Base-by-base conservation (phyloP, 2,329 filamentous ascomycete genomes). In the Fusarium nisikadoi region DNA sequence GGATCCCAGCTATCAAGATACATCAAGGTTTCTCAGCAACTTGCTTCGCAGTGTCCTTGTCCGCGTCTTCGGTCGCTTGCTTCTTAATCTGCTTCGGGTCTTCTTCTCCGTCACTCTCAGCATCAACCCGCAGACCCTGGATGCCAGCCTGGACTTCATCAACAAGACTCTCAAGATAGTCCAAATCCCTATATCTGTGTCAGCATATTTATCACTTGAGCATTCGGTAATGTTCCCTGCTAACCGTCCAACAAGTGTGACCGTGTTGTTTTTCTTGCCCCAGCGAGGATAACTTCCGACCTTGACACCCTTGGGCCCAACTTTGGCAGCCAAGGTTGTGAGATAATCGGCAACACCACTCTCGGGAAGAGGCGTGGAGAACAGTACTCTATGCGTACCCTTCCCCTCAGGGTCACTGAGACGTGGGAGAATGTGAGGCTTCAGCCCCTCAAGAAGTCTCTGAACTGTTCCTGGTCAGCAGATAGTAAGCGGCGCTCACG, bases 271-370 rank as follows among this genome's bases (percentile, higher is more conserved):
- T 77, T 90, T 90, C 86, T 94, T 95, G 9, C 93, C 94, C 94
- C 95, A 98, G 61, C 94, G 87, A 39, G 96, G 96, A 82, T 99
- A 98, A 81, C 94, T 97, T 50, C 96, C 96, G 20, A 98, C 94
- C 84, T 98, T 98, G 77, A 98, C 88, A 6, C 94, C 94, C 77
- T 88, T 90, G 2, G 90, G 84, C 79, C 90, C 92, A 27, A 95
- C 92, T 80, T 89, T 89, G 33, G 85, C 87, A 8, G 95, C 93
- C 70, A 98, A 84, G 72, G 93, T 88, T 2, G 94, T 95, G 77
- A 99, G 85, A 79, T 93, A 98, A 23, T 86, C 89, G 17, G 96
- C 95, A 36, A 98, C 90, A 23, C 88, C 88, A 81, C 94, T 98
- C 86, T 99, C 96, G 2, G 93, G 86, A 82, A 97, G 81, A 33